Base-by-base conservation (phyloP, 345 rosid genomes). In the Brassica nigra region DNA sequence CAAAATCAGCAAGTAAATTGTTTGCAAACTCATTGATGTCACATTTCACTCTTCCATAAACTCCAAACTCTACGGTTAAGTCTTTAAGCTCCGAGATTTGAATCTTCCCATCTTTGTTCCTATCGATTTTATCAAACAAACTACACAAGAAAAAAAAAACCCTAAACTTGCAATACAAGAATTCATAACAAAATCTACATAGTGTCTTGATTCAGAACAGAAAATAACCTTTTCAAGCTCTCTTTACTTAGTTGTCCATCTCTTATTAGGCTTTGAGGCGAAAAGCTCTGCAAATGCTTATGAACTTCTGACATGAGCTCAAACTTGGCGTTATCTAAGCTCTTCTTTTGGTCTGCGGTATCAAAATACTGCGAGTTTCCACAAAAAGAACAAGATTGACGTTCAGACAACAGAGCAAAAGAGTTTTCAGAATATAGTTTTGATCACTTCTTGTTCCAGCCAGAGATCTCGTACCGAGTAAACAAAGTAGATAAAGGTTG, bases 291-390 rank as follows among this genome's bases (percentile, higher is more conserved):
- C 27, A 81, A 72, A 77, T 81, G 84, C 55, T 81, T 81, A 73
- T 76, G 78, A 68, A 81, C 84, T 76, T 77, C 84, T 0, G 78
- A 81, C 78, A 77, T 81, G n/a, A 81, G 81, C 66, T 81, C 84
- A 77, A 76, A 81, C 71, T 62, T 81, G 63, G 84, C 81, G 5
- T 76, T 75, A 18, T 81, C 80, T 72, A 81, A 73, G 33, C 81
- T 76, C 77, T 77, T 77, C 71, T 66, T 81, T 55, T 81, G 84
- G 61, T 76, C 84, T 47, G 74, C 57, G 8, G 57, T 52, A 62
- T 81, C 84, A 71, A 76, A 77, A 36, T 76, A 81, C 81, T 81
- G 61, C 29, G 2, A 36, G 61, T 29, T 70, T 55, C 62, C 31
- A 67, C 57, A 52, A 6, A n/a, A 52, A n/a, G 49, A 71, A 62